These are phyloP conservation scores for Fraxinus quadrangulata DNA, from an alignment of 257 asterid genomes.

Conservation along the genomic window DNA sequence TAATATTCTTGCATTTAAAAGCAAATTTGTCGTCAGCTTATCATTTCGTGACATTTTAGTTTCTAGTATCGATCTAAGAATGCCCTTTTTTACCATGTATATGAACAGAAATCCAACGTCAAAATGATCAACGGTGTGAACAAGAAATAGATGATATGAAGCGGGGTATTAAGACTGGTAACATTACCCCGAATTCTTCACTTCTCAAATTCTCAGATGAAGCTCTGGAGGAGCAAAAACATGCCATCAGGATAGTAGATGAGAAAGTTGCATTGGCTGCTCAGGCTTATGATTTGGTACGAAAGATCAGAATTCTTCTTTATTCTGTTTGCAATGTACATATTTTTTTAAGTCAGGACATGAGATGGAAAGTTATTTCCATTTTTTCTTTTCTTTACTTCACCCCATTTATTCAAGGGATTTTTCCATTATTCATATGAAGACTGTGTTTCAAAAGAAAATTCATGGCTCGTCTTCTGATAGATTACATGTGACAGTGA, in stretches of 20 bases:
- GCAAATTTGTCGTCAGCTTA: background rate
- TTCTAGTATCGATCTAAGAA: constrained; percentile 16
- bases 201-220: constrained; percentile 84
- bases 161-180: constrained; percentile 72
- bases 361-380: too few relatives aligned
- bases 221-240: constrained; percentile 95
- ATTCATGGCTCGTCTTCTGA: too few relatives aligned
- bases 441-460: too few relatives aligned
- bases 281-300: constrained; percentile 95
- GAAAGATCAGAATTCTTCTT: background rate
- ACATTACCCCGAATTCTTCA: constrained; percentile 67
- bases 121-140: constrained; percentile 85
- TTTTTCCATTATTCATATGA: too few relatives aligned
- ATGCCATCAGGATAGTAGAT: constrained; percentile 90
- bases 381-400: too few relatives aligned
- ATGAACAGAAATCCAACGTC: constrained; percentile 71
- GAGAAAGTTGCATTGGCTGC: constrained; percentile 89
- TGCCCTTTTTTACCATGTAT: constrained; percentile 17
- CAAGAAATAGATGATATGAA: constrained; percentile 86
- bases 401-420: too few relatives aligned
- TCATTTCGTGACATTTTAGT: background rate
- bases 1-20: background rate
- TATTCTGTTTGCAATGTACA: background rate
- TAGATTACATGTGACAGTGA: too few relatives aligned
- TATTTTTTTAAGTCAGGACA: too few relatives aligned